Conservation (phyloP, 208 protist genomes). For the Kentomonas sorsogonicus region DNA sequence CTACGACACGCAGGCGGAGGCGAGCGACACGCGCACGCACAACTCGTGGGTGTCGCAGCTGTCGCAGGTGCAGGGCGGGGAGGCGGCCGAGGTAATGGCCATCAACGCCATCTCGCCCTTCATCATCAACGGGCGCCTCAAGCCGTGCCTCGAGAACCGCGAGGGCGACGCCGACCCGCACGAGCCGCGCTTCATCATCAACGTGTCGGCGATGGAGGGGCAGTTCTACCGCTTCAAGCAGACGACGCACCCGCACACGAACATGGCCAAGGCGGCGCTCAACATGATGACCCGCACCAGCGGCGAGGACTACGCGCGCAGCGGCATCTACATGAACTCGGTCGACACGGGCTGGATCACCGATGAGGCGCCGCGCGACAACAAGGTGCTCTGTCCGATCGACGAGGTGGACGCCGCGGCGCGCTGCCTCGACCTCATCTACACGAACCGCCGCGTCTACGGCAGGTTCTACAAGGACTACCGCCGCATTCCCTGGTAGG, state of each 20-base stretch:
- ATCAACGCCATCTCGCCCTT: conserved; percentile 96
- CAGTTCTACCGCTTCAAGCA: conserved; percentile 93
- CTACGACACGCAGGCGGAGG: conserved; percentile 87
- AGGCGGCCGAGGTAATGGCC: conserved; percentile 94
- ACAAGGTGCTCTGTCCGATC: conserved; percentile 85
- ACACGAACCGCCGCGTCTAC: conserved; percentile 66
- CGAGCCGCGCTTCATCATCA: conserved; percentile 92
- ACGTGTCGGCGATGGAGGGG: conserved; percentile 98
- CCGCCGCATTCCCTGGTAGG: conserved; percentile 81
- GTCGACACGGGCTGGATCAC: conserved; percentile 98
- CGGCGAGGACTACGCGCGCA: conserved; percentile 82
- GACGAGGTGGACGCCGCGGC: conserved; percentile 96
- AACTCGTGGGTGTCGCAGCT: conserved; percentile 93
- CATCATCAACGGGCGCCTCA: conserved; percentile 91
- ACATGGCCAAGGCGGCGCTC: conserved; percentile 98
- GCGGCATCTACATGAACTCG: conserved; percentile 96
- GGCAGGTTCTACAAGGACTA: conserved; percentile 91
- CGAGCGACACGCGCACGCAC: conserved; percentile 71
- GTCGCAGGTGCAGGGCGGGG: conserved; percentile 83
- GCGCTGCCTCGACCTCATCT: conserved; percentile 94
- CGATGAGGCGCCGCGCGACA: conserved; percentile 90
- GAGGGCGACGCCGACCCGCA: conserved; percentile 44
- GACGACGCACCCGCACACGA: conserved; percentile 96
- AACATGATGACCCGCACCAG: conserved; percentile 98
- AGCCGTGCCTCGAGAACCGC: conserved; percentile 74